Evolutionary conservation across 768 basidiomycete genomes (phyloP), one percentile per base, ranked within the genome.

Genomic region (Boletus fagicola): DNA sequence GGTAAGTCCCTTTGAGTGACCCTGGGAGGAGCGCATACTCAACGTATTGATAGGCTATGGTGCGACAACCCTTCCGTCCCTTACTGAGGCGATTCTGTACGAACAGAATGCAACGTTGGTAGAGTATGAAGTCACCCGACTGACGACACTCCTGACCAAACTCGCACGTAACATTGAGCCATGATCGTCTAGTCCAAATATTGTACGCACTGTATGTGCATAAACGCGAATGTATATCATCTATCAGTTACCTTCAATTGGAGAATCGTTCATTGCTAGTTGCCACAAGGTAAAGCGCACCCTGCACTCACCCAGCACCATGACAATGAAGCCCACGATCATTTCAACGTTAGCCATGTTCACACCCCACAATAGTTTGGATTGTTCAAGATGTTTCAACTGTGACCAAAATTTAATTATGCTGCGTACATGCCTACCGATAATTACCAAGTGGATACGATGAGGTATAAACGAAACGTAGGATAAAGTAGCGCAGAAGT

Each of bases 11-110:
- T 24, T 36, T 28, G 13, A 5, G n/a, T 24, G 11, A 28, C 11
- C 12, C 54, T 33, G 46, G 31, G 52, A 12, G 40, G 18, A 43
- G 54, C 18, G 30, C 42, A 9, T 40, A 51, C 35, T 57, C 10
- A 51, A 35, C 9, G 35, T 33, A 10, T 54, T 38, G 44, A 38
- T 20, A 90, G 88, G 89, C 5, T 91, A 92, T 64, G 91, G 91
- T 7, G 89, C 92, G 3, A 93, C 92, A 0, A 91, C 91, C 0
- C 77, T 94, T 58, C 93, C 92, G 2, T 90, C 79, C 16, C 74
- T 94, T 30, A 87, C 85, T 0, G 92, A 95, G 68, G 82, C 91
- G 0, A 80, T 94, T 62, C 78, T 82, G 24, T 78, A 84, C 39
- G 90, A 93, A 52, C 77, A 82, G 64, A 85, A 90, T 64, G 71